phyloP scores from a whole-genome alignment of 495 filamentous ascomycete species.

The Terfezia claveryi region DNA sequence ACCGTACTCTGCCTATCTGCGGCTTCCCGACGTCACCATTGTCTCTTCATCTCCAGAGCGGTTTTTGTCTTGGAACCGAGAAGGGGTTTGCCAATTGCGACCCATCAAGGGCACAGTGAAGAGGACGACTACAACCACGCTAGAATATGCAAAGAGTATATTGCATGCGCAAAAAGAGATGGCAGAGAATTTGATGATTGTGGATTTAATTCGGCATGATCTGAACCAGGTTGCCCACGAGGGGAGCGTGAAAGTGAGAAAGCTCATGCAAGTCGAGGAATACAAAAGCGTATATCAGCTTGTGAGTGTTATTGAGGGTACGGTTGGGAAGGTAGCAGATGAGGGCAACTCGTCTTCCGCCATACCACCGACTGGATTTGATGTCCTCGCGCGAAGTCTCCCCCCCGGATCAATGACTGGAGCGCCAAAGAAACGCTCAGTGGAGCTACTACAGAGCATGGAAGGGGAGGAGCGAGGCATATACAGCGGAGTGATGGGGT shows the following conservation, averaged over 20 bases:
- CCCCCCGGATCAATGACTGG: slow-evolving; percentile 92
- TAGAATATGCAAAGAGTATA: slow-evolving; percentile 28
- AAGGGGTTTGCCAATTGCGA: slow-evolving; percentile 37
- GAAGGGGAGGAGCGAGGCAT: slow-evolving; percentile 41
- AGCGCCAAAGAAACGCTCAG: slow-evolving; percentile 75
- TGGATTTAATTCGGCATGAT: slow-evolving; percentile 83
- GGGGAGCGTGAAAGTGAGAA: slow-evolving; percentile 38
- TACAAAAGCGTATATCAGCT: slow-evolving; percentile 77
- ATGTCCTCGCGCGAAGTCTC: slow-evolving; percentile 53
- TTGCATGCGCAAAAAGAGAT: slow-evolving; percentile 66
- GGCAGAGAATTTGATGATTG: slow-evolving; percentile 96
- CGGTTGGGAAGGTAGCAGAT: slow-evolving; percentile 23
- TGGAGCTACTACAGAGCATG: slow-evolving; percentile 50
- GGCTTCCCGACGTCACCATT: slow-evolving; percentile 45
- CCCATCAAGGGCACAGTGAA: slow-evolving; percentile 93
- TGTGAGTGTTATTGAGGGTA: slow-evolving; percentile 63
- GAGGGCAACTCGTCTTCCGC: neutral
- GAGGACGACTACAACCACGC: slow-evolving; percentile 41
- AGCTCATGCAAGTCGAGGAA: slow-evolving; percentile 70
- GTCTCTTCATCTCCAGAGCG: slow-evolving; percentile 79
- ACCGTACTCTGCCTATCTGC: slow-evolving; percentile 64
- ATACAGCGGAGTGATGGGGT: slow-evolving; percentile 77
- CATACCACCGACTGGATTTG: slow-evolving; percentile 34
- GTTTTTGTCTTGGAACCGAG: slow-evolving; percentile 52
- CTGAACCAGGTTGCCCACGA: slow-evolving; percentile 57